Evolutionary conservation across 352 stramenopile species (phyloP).

Genomic region (Phytophthora fragariaefolia): DNA sequence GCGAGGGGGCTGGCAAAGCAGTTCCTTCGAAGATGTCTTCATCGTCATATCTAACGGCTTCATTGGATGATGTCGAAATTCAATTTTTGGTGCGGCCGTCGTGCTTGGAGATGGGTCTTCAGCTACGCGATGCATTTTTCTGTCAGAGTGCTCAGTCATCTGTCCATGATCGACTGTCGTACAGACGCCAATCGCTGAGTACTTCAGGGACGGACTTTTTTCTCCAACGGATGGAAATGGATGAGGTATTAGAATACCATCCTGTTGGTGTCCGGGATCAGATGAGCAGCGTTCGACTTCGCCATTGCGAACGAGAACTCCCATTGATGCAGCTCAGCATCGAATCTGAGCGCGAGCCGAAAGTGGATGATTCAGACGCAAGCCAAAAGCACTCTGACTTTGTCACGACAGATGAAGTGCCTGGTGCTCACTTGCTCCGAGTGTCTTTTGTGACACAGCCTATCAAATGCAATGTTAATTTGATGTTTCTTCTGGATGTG

Average conservation of each 20-base stretch:
- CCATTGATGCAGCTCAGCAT: constrained; percentile 74
- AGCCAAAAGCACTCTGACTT: constrained; percentile 24
- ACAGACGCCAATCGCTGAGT: constrained; percentile 28
- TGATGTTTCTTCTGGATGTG: constrained; percentile 76
- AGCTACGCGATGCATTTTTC: constrained; percentile 76
- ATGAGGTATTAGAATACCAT: constrained; percentile 73
- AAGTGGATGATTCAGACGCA: constrained; percentile 17
- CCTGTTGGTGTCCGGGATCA: constrained; percentile 57
- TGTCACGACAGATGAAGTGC: constrained; percentile 8
- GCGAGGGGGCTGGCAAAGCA: constrained; percentile 14
- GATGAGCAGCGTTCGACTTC: constrained; percentile 81
- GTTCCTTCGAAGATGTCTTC: constrained; percentile 7
- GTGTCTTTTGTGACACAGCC: constrained; percentile 81
- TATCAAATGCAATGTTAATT: constrained; percentile 81
- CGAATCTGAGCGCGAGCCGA: constrained; percentile 48
- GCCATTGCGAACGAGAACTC: constrained; percentile 69
- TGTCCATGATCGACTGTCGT: constrained; percentile 14
- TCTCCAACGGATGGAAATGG: constrained; percentile 79
- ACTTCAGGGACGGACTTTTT: constrained; percentile 55
- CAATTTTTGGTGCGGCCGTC: constrained; percentile 73
- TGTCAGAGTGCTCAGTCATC: constrained; percentile 40
- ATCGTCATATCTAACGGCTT: constrained; percentile 47
- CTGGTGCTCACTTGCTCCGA: constrained; percentile 44
- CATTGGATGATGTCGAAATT: constrained; percentile 71
- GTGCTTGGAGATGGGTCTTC: constrained; percentile 72